Evolutionary conservation across 257 asterid genomes (phyloP), one percentile per base, ranked within the genome.

Genomic region (Apocynum venetum): DNA sequence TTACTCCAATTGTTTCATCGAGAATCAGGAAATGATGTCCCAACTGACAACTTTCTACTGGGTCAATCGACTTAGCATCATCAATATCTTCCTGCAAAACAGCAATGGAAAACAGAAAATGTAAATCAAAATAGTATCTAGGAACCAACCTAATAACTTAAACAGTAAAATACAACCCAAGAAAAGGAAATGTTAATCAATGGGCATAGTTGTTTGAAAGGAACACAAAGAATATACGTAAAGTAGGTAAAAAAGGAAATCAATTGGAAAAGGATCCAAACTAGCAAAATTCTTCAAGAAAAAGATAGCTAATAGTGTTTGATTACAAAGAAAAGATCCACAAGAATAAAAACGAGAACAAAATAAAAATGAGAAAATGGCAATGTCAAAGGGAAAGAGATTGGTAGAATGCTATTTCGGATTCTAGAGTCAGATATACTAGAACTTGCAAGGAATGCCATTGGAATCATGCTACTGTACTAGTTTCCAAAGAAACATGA

Each of bases 1-100:
- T 14, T 13, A 85, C 57, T 72, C 98, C 98, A 17, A 84, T 91
- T 52, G 88, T 85, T 47, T 94, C 98, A 59, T 91, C 92, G 15
- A 89, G 84, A 66, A 83, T 9, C 69, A 38, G 66, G 36, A 82
- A 77, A 49, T 92, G 93, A 36, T 79, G 80, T 40, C 97, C 94
- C 80, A 81, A 49, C 1, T 38, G 13, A 74, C 97, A 91, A 5
- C 80, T 51, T 38, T 72, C 83, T 0, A 41, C 81, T n/a, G 77
- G 86, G 51, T 81, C 84, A 1, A 4, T 72, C 6, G 60, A 81
- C 43, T 31, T 31, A 53, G 77, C 55, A 25, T 78, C 73, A 55
- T 72, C 83, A 17, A 72, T 77, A 47, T 82, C 83, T 38, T 12
- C 78, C 93, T 88, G 82, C 78, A 69, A 46, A 46, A 46, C 49